Evolutionary conservation across 2,329 filamentous ascomycete species (phyloP), one percentile per base, ranked within the genome.

Genomic region (Hypocreales sp.): DNA sequence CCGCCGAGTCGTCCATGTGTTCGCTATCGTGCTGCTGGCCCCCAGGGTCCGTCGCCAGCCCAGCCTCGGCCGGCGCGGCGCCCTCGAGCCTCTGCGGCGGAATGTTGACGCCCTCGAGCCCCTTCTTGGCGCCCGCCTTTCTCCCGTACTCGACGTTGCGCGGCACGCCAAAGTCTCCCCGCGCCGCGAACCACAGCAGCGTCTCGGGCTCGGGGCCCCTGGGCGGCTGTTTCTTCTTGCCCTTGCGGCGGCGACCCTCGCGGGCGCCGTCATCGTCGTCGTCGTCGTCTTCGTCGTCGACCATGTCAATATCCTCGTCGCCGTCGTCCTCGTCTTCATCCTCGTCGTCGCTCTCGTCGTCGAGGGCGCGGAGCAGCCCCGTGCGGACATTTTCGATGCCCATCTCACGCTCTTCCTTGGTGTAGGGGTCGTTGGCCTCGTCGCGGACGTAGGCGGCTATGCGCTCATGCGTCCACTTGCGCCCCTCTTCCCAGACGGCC

Each of bases 321-420:
- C 64, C 65, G 0, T 64, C 65, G 0, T 67, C 67, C 0, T 68
- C 67, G 0, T 72, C 71, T 0, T 67, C 61, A 0, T 74, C 69
- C 2, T 74, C 71, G 3, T 67, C 66, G 0, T 61, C 58, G 1
- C 58, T 55, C 1, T 62, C 58, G 14, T 64, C 60, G 26, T 64
- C 61, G 9, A 71, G 40, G 3, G 50, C 59, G 38, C 68, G 62
- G 44, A 51, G 64, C 44, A 90, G 48, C 0, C 81, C 81, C 1
- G 80, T 87, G 20, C 73, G 63, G 24, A 86, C 76, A 39, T 71
- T 76, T 41, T 79, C 67, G 8, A 77, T 49, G 6, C 80, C 81
- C 32, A 47, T 38, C 32, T 67, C 70, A 27, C 67, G 63, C 56
- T 90, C 82, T 40, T 76, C 74, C 4, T 69, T 58, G 2, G 79